These are phyloP conservation scores for Amanita fuliginea DNA, from an alignment of 768 basidiomycete species.

Conservation along the genomic window DNA sequence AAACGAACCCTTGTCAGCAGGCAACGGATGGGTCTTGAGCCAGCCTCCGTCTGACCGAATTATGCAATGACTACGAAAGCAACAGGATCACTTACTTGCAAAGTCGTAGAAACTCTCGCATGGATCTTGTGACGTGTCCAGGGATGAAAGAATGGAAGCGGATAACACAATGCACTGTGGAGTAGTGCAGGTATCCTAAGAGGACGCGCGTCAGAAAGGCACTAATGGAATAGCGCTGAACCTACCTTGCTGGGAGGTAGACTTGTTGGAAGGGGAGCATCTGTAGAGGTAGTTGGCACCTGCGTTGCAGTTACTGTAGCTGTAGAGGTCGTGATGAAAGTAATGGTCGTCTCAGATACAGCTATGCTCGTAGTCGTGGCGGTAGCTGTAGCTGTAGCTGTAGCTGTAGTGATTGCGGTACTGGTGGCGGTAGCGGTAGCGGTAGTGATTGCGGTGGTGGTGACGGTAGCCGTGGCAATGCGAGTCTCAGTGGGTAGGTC, in stretches of 20 bases:
- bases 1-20: constrained; percentile 69
- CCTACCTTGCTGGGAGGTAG: constrained; percentile 41
- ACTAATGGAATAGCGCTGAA: not conserved
- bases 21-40: constrained; percentile 73
- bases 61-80: constrained; percentile 1
- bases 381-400: constrained; percentile 13
- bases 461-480: constrained; percentile 19
- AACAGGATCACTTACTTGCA: constrained; percentile 53
- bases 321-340: constrained; percentile 19
- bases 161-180: constrained; percentile 76
- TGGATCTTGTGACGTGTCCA: constrained; percentile 80
- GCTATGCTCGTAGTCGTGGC: constrained; percentile 27
- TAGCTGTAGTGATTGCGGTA: constrained; percentile 16
- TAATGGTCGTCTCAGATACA: constrained; percentile 19
- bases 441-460: constrained; percentile 18
- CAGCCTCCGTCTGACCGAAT: constrained; percentile 68
- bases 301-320: constrained; percentile 19
- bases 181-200: constrained; percentile 60
- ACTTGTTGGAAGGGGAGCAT: constrained; percentile 37
- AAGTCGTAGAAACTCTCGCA: constrained; percentile 95
- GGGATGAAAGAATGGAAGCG: constrained; percentile 65
- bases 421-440: constrained; percentile 19
- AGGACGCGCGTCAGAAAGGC: not conserved
- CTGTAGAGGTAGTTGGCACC: constrained; percentile 22
- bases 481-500: constrained; percentile 10